Conservation (phyloP, 441 rosid species). For the Erodium moschatum region DNA sequence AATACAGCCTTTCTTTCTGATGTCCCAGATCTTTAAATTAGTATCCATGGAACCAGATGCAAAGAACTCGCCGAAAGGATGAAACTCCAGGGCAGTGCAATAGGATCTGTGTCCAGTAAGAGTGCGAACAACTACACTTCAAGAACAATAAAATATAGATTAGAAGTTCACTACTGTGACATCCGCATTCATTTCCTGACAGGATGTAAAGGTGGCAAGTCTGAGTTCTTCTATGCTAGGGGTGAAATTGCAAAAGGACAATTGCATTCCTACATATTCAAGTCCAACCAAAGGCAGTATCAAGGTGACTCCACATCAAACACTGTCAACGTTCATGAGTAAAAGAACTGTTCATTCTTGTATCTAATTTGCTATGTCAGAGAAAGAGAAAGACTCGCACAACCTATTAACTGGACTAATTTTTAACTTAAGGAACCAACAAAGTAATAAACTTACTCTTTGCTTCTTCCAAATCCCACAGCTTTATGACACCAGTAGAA, state of each 20-base stretch:
- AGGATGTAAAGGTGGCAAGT: background rate
- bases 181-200: background rate
- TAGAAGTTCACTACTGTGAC: conserved; percentile 24
- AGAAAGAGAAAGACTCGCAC: background rate
- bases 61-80: conserved; percentile 92
- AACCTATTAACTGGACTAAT: background rate
- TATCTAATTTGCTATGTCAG: background rate
- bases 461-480: conserved; percentile 89
- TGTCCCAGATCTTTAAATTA: conserved; percentile 85
- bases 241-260: conserved; percentile 1
- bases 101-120: conserved; percentile 84
- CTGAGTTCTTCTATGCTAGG: background rate
- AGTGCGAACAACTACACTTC: conserved; percentile 96
- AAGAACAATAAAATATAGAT: conserved; percentile 41
- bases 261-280: conserved; percentile 5
- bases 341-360: conserved; percentile 7
- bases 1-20: conserved; percentile 82
- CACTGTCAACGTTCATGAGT: conserved; percentile 4
- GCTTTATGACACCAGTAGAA: conserved; percentile 78
- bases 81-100: conserved; percentile 81
- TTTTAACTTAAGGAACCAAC: conserved; percentile 13
- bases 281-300: background rate
- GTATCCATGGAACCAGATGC: conserved; percentile 89
- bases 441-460: conserved; percentile 54
- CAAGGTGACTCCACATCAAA: conserved; percentile 14